A percentile compares a stretch with the other conserved stretches of the same genome.
Conservation (phyloP, 495 filamentous ascomycete genomes). For the Neurospora pannonica region DNA sequence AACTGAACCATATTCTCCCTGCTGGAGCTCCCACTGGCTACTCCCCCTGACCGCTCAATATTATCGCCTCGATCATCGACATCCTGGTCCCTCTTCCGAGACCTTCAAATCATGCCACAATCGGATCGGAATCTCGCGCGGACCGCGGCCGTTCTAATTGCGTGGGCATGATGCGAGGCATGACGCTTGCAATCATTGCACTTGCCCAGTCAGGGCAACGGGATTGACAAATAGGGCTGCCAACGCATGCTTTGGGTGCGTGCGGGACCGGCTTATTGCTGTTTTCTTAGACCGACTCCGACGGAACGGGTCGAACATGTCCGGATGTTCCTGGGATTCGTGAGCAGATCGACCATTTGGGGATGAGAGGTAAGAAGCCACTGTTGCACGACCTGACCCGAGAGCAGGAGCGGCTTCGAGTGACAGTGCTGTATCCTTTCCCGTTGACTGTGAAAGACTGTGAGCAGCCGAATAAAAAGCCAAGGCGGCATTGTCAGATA, state of each 20-base stretch:
- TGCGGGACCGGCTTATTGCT: background rate
- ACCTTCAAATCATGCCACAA: background rate
- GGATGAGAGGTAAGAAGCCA: background rate
- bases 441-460: background rate
- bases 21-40: background rate
- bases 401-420: background rate
- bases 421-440: background rate
- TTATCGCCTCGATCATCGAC: background rate
- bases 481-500: background rate
- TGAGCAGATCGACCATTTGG: background rate
- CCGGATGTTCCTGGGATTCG: background rate
- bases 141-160: background rate
- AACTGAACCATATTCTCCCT: background rate
- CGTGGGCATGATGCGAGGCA: background rate
- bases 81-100: background rate
- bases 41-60: background rate
- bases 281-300: background rate
- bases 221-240: background rate
- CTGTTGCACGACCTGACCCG: background rate
- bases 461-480: background rate
- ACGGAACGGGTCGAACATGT: background rate
- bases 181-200: background rate
- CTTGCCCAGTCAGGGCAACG: background rate
- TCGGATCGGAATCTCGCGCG: background rate
- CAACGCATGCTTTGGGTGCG: background rate